Evolutionary conservation across 2,329 filamentous ascomycete species (phyloP), one percentile per base, ranked within the genome.

Genomic region (Pestalotiopsis sp.): DNA sequence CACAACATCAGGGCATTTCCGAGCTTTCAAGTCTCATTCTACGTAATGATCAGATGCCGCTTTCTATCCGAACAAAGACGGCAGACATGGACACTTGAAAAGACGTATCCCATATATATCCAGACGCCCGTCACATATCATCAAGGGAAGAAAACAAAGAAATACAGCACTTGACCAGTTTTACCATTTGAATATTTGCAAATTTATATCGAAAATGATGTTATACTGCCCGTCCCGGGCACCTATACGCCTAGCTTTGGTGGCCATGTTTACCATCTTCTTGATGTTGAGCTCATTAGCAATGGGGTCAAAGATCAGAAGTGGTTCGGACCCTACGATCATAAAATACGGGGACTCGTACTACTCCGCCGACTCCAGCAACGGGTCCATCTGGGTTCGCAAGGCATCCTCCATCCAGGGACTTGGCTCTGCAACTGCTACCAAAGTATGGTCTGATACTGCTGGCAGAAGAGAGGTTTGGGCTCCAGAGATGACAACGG

Each of bases 291-390:
- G 58, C 60, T 56, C 66, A 3, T 25, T 59, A 3, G 68, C 68
- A 5, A 65, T 36, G 31, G 31, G 31, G 31, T 36, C 66, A 36
- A 71, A 67, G 31, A 69, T 73, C 66, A 62, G 67, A 6, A n/a
- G 49, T 27, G 73, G 73, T 13, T 68, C 68, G 9, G 74, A 75
- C 66, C 74, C 74, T 11, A 67, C 72, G 27, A 66, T 70, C 17
- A 69, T 75, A 60, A 69, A 68, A 59, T 49, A 71, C 45, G 72
- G 70, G 13, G 63, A 66, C 68, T 70, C 66, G 23, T 73, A 73
- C 68, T 75, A 74, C 69, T 75, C 74, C 4, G 74, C 69, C 65
- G 71, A 75, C 23, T 71, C 74, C 4, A 69, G 63, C 25, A 68
- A 66, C 14, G 74, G 70, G 45, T 71, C 67, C 60, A 72, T 75